phyloP scores from a whole-genome alignment of 495 filamentous ascomycete species.

The Friedmanniomyces endolithicus region DNA sequence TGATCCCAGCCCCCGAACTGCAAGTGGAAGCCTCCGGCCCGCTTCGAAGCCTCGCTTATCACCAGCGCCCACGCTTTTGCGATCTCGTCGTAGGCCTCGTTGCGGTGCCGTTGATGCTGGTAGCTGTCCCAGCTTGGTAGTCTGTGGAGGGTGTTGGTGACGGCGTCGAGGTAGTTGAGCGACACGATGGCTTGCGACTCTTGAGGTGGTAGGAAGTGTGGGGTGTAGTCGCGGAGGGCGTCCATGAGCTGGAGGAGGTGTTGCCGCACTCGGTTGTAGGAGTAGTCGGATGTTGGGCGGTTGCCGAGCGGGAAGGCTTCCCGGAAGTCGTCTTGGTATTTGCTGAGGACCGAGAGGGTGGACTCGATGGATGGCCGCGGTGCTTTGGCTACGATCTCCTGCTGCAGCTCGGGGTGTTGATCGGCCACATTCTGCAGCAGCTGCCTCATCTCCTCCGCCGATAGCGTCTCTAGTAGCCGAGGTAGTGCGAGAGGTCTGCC shows the following conservation, averaged over 20 bases:
- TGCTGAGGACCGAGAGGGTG: constrained; percentile 63
- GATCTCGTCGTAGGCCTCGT: constrained; percentile 91
- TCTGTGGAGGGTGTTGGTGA: constrained; percentile 76
- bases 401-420: constrained; percentile 65
- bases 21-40: constrained; percentile 77
- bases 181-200: constrained; percentile 70
- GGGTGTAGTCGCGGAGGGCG: constrained; percentile 83
- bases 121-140: constrained; percentile 78
- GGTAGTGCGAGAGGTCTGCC: constrained; percentile 71
- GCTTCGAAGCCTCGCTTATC: constrained; percentile 80
- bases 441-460: constrained; percentile 64
- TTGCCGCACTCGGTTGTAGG: constrained; percentile 83
- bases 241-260: constrained; percentile 70
- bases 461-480: constrained; percentile 80
- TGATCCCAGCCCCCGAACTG: constrained; percentile 93
- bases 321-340: constrained; percentile 65
- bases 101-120: constrained; percentile 78
- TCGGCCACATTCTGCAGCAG: constrained; percentile 81
- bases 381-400: constrained; percentile 73
- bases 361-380: constrained; percentile 73
- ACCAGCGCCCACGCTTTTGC: constrained; percentile 86
- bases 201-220: constrained; percentile 85
- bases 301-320: constrained; percentile 80
- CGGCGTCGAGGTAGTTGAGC: constrained; percentile 74
- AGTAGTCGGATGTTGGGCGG: constrained; percentile 74